Base-by-base conservation (phyloP, 2,329 filamentous ascomycete genomes). In the Penicillium italicum region DNA sequence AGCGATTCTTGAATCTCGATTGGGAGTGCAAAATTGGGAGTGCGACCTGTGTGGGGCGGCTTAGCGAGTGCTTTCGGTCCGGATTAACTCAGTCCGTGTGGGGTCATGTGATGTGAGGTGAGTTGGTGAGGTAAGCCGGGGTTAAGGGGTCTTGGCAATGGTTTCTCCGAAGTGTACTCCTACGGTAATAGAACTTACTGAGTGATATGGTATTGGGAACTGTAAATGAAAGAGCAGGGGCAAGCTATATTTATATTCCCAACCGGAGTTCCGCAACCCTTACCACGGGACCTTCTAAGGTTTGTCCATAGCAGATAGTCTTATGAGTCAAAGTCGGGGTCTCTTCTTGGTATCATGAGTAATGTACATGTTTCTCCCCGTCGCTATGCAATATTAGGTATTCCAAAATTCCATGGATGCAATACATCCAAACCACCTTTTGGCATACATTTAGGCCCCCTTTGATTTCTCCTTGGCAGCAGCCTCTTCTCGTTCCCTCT, bases 401-500 rank as follows among this genome's bases (percentile, higher is more conserved):
- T 54, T 34, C 40, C 33, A 12, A 37, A 20, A n/a, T 34, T 30
- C 42, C 11, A 30, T 5, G 44, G 28, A 50, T 55, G 36, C n/a
- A 46, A 36, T 11, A 36, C 18, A 45, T 33, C 42, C 28, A 42
- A 24, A 6, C 9, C 30, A 20, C 16, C 5, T 10, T 34, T 34
- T 22, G 10, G 40, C 10, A 37, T 42, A 44, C 33, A 41, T 31
- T 40, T 24, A 50, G 9, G 37, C 14, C 8, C 42, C 49, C 50
- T 53, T 50, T 28, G 53, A 58, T 52, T 69, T 69, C 26, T 49
- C 62, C 45, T 66, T 65, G 12, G 63, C 64, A 33, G 69, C 69
- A n/a, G 70, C 70, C 50, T 75, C 75, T 56, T 76, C 74, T 34
- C 72, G 69, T 58, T 85, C 83, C 58, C 72, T 78, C 74, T 85